phyloP scores from a whole-genome alignment of 139 green algal species.

The Asterochloris erici region DNA sequence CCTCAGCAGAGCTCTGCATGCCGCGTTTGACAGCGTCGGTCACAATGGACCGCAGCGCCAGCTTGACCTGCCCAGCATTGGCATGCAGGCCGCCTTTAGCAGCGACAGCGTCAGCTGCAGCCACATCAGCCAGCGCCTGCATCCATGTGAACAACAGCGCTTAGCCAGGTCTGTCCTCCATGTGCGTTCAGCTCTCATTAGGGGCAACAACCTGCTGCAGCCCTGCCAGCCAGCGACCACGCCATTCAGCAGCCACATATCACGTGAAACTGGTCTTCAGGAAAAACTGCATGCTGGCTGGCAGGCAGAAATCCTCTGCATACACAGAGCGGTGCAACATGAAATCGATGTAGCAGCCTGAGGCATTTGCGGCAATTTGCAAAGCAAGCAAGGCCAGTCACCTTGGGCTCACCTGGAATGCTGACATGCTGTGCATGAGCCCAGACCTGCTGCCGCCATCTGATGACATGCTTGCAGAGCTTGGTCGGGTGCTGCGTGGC shows the following conservation, averaged over 20 bases:
- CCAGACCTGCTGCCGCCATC: background rate
- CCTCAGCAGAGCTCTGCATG: background rate
- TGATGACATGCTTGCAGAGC: background rate
- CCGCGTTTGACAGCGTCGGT: slow-evolving; percentile 2
- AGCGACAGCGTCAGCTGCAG: slow-evolving; percentile 14
- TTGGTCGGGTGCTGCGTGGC: background rate
- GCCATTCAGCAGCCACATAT: too few species aligned
- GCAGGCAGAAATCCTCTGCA: background rate
- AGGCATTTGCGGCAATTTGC: background rate
- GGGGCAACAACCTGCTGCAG: too few species aligned
- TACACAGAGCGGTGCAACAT: background rate
- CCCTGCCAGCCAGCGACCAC: too few species aligned
- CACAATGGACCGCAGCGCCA: slow-evolving; percentile 1
- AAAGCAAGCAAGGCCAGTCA: background rate
- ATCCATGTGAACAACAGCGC: background rate
- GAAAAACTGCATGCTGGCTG: background rate
- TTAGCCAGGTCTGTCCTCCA: too few species aligned
- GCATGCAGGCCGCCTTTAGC: slow-evolving; percentile 7
- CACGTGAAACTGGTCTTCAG: background rate
- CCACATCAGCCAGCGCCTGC: slow-evolving; percentile 15
- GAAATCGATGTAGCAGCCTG: background rate
- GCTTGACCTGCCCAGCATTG: slow-evolving; percentile 8
- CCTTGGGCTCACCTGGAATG: slow-evolving; percentile 4
- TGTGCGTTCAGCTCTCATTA: too few species aligned
- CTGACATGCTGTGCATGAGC: slow-evolving; percentile 3